Percentiles rank a stretch among this genome's conserved stretches.
phyloP scores from a whole-genome alignment of 2,329 filamentous ascomycete species.

The Leptodontidium sp. region DNA sequence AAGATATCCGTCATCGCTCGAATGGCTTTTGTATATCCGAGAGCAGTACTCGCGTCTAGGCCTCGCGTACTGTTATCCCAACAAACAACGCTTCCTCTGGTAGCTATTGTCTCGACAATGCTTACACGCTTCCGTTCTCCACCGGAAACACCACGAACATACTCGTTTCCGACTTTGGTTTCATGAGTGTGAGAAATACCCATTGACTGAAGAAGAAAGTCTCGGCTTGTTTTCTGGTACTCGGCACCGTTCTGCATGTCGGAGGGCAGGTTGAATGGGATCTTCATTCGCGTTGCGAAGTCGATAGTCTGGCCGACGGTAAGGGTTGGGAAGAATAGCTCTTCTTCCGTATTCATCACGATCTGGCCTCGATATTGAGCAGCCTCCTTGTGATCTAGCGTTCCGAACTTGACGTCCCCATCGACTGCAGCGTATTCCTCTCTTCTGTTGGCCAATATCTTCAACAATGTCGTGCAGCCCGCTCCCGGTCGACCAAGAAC shows the following conservation, averaged over 20 bases:
- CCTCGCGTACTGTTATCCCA: slow-evolving; percentile 75
- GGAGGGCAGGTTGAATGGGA: slow-evolving; percentile 52
- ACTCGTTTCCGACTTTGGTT: slow-evolving; percentile 65
- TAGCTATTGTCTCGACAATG: slow-evolving; percentile 58
- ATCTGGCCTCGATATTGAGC: slow-evolving; percentile 63
- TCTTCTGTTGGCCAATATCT: slow-evolving; percentile 71
- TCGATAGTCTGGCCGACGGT: slow-evolving; percentile 61
- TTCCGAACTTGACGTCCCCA: slow-evolving; percentile 66
- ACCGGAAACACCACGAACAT: slow-evolving; percentile 67
- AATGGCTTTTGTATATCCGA: slow-evolving; percentile 67
- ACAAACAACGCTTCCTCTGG: slow-evolving; percentile 57
- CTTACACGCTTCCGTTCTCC: slow-evolving; percentile 68
- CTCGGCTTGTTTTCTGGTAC: slow-evolving; percentile 49
- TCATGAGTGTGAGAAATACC: slow-evolving; percentile 64
- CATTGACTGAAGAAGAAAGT: slow-evolving; percentile 45
- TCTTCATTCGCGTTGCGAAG: slow-evolving; percentile 63
- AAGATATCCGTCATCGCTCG: slow-evolving; percentile 69
- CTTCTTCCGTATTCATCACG: slow-evolving; percentile 62
- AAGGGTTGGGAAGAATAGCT: slow-evolving; percentile 59
- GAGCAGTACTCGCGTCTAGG: slow-evolving; percentile 72
- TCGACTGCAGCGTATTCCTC: slow-evolving; percentile 64
- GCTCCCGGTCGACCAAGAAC: slow-evolving; percentile 74
- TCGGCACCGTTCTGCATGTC: slow-evolving; percentile 54
- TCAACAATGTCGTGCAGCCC: slow-evolving; percentile 76
- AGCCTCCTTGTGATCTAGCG: slow-evolving; percentile 52